Evolutionary conservation across 352 stramenopile genomes (phyloP).

Genomic region (Pythium sukuiense): DNA sequence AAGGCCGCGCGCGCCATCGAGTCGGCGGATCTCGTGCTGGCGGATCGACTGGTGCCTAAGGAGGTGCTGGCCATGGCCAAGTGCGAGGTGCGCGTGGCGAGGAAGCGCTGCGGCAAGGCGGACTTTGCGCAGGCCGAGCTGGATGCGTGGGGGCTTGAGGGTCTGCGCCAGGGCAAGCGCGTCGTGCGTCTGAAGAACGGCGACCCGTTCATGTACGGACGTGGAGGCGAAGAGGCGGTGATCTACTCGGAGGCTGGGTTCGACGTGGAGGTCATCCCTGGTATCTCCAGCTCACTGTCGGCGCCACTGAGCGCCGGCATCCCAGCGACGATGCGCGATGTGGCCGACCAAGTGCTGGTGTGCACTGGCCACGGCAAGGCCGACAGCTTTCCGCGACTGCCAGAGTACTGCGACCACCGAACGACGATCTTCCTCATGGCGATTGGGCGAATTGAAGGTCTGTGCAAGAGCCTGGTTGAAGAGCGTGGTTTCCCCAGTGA

Average conservation of each 20-base stretch:
- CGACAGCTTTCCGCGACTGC: slow-evolving; percentile 90
- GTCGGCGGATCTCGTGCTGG: slow-evolving; percentile 91
- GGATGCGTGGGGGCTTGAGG: slow-evolving; percentile 92
- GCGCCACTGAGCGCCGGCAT: slow-evolving; percentile 93
- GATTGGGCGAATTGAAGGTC: slow-evolving; percentile 90
- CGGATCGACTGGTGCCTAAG: slow-evolving; percentile 90
- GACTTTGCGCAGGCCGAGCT: slow-evolving; percentile 93
- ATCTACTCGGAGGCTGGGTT: slow-evolving; percentile 77
- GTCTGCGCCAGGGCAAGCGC: slow-evolving; percentile 81
- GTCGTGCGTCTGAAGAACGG: slow-evolving; percentile 97
- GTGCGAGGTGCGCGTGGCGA: slow-evolving; percentile 90
- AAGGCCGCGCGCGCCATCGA: slow-evolving; percentile 86
- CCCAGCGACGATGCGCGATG: slow-evolving; percentile 94
- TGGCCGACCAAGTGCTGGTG: slow-evolving; percentile 92
- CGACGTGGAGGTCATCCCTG: slow-evolving; percentile 86
- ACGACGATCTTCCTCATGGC: slow-evolving; percentile 98
- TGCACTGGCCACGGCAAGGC: slow-evolving; percentile 95
- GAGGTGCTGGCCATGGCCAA: slow-evolving; percentile 90
- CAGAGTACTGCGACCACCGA: slow-evolving; percentile 94
- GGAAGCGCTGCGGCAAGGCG: slow-evolving; percentile 94
- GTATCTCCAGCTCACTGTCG: slow-evolving; percentile 95
- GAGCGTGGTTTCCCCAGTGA: slow-evolving; percentile 88
- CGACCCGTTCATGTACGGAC: slow-evolving; percentile 97
- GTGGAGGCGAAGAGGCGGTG: slow-evolving; percentile 93
- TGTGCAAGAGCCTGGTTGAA: slow-evolving; percentile 79